Percentiles rank a stretch among this genome's conserved stretches.
These are phyloP conservation scores for Thyridium curvatum DNA, from an alignment of 2,329 filamentous ascomycete genomes.

Conservation along the genomic window DNA sequence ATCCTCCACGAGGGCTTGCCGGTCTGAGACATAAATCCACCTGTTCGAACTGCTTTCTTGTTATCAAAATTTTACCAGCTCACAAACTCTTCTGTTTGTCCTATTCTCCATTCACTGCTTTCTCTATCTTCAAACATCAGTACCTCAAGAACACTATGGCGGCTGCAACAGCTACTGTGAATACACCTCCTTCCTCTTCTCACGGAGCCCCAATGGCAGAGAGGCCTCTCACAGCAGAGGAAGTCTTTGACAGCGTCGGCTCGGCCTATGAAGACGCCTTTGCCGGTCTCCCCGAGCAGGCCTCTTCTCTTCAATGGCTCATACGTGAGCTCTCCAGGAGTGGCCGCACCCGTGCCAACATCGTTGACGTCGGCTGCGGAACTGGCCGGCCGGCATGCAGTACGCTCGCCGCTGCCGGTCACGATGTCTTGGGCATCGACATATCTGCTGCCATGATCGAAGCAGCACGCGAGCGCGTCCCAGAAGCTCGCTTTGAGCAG, in stretches of 20 bases:
- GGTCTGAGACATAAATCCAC: no score
- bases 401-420: conserved; percentile 17
- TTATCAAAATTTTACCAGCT: no score
- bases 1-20: no score
- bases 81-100: no score
- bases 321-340: conserved; percentile 9
- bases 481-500: conserved; percentile 14
- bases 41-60: no score
- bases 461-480: conserved; percentile 14
- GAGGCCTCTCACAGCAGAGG: conserved; percentile 9
- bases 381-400: conserved; percentile 17
- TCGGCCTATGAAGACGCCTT: conserved; percentile 19
- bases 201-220: no score
- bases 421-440: conserved; percentile 20
- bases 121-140: no score
- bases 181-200: no score
- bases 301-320: conserved; percentile 16
- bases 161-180: no score
- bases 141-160: no score
- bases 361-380: conserved; percentile 21
- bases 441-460: conserved; percentile 18
- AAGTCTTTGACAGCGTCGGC: conserved; percentile 17
- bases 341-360: conserved; percentile 6
- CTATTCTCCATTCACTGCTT: no score
- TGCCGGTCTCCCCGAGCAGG: conserved; percentile 12